Evolutionary conservation across 2,329 filamentous ascomycete species (phyloP), one percentile per base, ranked within the genome.

Genomic region (Metarhizium humberi): DNA sequence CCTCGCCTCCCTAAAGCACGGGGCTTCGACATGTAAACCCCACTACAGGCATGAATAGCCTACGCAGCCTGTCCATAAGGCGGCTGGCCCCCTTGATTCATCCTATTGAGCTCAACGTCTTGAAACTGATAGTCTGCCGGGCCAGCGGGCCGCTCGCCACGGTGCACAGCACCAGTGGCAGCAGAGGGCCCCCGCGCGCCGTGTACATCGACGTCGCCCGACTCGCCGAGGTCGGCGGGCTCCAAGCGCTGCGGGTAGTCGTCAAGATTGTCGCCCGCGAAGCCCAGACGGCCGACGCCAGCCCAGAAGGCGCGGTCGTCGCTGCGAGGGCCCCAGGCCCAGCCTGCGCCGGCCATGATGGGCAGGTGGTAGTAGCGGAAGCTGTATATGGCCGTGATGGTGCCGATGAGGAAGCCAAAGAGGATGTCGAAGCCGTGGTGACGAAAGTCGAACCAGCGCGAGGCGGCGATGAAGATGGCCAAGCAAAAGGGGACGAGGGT

Each of bases 341-440:
- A 96, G 14, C 92, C 92, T 2, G 86, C 87, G 6, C 90, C 90
- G n/a, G 66, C 64, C 25, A 61, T 64, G 59, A 95, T 84, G 0
- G 91, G 90, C 10, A 94, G 73, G 66, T 96, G 90, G 67, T 96
- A 96, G 74, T 86, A 90, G 29, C 88, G 79, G 74, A 96, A 96
- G 3, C 85, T 81, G 62, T 92, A 84, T 67, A 85, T 85, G 20
- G 88, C 81, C 42, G 81, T 81, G 48, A 84, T 71, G 14, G 86
- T 78, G 8, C 92, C 92, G 58, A 96, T 87, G 13, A 88, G 61
- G 55, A 86, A 87, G n/a, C 92, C 92, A 59, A 88, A 90, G 2
- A 96, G 72, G 60, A 96, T 88, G 61, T 97, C 92, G 67, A 96
- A 92, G n/a, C 86, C 91, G 67, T 92, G 88, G 69, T 97, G 92